Evolutionary conservation across 2,329 filamentous ascomycete species (phyloP).

Genomic region (Zasmidium citrigriseum): DNA sequence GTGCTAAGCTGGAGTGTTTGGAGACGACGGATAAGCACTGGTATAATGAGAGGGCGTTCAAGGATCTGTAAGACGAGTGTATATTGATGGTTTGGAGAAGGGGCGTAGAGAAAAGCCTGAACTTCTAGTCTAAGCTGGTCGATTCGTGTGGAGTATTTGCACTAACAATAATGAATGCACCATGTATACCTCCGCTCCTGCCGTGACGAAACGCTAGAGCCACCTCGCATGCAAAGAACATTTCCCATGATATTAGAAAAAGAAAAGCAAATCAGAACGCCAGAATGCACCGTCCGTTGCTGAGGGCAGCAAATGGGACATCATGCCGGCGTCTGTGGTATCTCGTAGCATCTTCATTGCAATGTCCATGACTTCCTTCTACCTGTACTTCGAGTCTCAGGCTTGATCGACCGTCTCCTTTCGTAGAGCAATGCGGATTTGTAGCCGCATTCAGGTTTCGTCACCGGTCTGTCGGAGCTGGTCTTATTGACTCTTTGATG

Average conservation of each 20-base stretch:
- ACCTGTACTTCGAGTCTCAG: neutral
- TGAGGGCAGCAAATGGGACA: neutral
- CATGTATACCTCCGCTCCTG: conserved; percentile 4
- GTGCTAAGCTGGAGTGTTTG: conserved; percentile 60
- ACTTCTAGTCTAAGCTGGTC: neutral
- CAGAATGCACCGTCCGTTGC: neutral
- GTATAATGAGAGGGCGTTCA: conserved; percentile 44
- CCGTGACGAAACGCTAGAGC: conserved; percentile 1
- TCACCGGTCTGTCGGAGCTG: neutral
- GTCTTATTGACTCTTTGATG: neutral
- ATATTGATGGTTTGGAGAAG: neutral
- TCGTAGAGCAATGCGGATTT: neutral
- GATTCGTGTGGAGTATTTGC: neutral
- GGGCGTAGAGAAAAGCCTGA: neutral
- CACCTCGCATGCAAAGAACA: neutral
- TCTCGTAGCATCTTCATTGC: neutral
- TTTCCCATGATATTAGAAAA: neutral
- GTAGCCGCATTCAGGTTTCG: neutral
- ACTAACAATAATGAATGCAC: neutral
- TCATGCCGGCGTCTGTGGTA: conserved; percentile 7
- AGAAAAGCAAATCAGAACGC: conserved; percentile 3
- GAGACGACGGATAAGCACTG: conserved; percentile 59
- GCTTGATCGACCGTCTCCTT: neutral
- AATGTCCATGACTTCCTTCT: neutral
- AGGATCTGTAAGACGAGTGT: conserved; percentile 30